Evolutionary conservation across 495 filamentous ascomycete genomes (phyloP).

Genomic region (Talaromyces stipitatus): DNA sequence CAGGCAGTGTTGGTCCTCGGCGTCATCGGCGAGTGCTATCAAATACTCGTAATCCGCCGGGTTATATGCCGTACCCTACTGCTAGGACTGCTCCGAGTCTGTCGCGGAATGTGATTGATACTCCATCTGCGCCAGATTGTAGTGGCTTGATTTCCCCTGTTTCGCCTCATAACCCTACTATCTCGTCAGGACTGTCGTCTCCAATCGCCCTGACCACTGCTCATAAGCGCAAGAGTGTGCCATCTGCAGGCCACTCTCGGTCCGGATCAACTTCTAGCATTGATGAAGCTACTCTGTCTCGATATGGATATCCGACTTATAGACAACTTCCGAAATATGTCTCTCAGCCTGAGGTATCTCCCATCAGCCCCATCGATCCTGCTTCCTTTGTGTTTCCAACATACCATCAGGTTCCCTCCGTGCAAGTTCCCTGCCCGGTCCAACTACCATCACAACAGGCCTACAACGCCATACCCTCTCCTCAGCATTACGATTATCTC

Average conservation of each 20-base stretch:
- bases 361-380: constrained; percentile 40
- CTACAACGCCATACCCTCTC: constrained; percentile 20
- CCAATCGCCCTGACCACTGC: constrained; percentile 53
- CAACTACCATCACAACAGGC: constrained; percentile 24
- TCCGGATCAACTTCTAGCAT: constrained; percentile 63
- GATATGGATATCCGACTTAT: constrained; percentile 75
- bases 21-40: constrained; percentile 51
- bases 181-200: constrained; percentile 47
- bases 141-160: constrained; percentile 46
- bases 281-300: constrained; percentile 57
- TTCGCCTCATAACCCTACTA: constrained; percentile 28
- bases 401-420: constrained; percentile 15
- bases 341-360: constrained; percentile 35
- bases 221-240: constrained; percentile 34
- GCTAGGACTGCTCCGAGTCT: constrained; percentile 23
- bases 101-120: constrained; percentile 57
- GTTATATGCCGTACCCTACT: constrained; percentile 34
- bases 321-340: constrained; percentile 66
- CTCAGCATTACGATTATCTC: constrained; percentile 34
- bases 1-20: constrained; percentile 25
- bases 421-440: constrained; percentile 11
- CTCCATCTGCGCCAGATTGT: constrained; percentile 40
- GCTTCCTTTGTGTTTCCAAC: constrained; percentile 36
- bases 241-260: constrained; percentile 37
- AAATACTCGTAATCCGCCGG: constrained; percentile 43